Evolutionary conservation across 306 rosid genomes (phyloP).

Genomic region (Gillenia trifoliata): DNA sequence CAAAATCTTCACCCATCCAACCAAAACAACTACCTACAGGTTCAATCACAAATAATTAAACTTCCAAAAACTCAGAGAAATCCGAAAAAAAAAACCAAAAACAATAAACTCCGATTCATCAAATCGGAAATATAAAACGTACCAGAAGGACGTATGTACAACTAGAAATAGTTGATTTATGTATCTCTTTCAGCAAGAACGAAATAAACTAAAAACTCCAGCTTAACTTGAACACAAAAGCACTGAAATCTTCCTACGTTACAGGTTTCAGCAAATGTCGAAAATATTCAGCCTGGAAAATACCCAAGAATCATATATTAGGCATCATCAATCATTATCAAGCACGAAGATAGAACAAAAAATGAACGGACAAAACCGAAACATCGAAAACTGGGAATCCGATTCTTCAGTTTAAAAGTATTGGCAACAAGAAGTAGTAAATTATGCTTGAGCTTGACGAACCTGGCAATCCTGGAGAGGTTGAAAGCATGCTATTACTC

Average conservation of each 20-base stretch:
- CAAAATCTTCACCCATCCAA: slow-evolving; percentile 73
- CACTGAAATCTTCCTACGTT: slow-evolving; percentile 58
- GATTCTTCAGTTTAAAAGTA: background rate
- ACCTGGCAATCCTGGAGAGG: slow-evolving; percentile 99
- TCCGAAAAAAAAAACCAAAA: background rate
- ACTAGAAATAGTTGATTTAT: slow-evolving; percentile 44
- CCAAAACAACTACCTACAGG: slow-evolving; percentile 55
- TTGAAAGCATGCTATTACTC: slow-evolving; percentile 94
- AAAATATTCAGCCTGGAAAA: slow-evolving; percentile 87
- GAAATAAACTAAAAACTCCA: slow-evolving; percentile 57
- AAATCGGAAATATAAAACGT: slow-evolving; percentile 9
- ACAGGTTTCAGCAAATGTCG: slow-evolving; percentile 98
- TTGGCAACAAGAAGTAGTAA: background rate
- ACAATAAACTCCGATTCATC: background rate
- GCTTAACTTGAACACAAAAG: slow-evolving; percentile 46
- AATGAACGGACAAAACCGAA: background rate
- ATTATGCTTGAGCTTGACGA: slow-evolving; percentile 1
- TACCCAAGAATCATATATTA: slow-evolving; percentile 16
- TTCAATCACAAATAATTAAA: slow-evolving; percentile 2
- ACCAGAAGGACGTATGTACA: slow-evolving; percentile 61
- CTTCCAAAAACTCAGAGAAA: background rate
- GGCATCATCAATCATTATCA: background rate
- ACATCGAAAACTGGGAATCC: background rate
- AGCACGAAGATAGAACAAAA: background rate
- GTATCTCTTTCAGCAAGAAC: slow-evolving; percentile 48